These are phyloP conservation scores for Lactarius sanguifluus DNA, from an alignment of 768 basidiomycete species.

Conservation along the genomic window DNA sequence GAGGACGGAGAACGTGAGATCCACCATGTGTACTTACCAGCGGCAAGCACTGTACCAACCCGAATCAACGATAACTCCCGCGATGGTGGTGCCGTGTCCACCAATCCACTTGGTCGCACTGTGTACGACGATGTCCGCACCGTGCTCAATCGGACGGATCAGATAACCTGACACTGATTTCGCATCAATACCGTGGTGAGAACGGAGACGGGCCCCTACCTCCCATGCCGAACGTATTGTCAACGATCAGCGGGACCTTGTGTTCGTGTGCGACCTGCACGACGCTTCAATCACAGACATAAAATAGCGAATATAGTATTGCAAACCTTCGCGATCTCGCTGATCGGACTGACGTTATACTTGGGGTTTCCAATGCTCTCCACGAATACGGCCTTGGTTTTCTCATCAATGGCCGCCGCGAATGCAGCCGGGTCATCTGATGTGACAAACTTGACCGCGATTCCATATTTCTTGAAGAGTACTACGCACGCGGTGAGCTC, in stretches of 20 bases:
- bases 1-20: not conserved
- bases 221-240: slow-evolving; percentile 78
- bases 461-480: slow-evolving; percentile 68
- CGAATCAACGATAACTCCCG: slow-evolving; percentile 70
- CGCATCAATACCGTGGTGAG: not conserved
- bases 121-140: slow-evolving; percentile 79
- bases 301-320: no score
- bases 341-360: slow-evolving; percentile 61
- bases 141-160: slow-evolving; percentile 65
- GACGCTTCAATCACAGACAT: not conserved
- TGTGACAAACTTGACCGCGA: slow-evolving; percentile 62
- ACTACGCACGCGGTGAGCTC: slow-evolving; percentile 39
- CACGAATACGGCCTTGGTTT: slow-evolving; percentile 73
- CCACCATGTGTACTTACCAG: not conserved
- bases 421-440: slow-evolving; percentile 57
- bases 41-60: slow-evolving; percentile 41
- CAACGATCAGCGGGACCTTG: slow-evolving; percentile 75
- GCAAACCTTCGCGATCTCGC: slow-evolving; percentile 63
- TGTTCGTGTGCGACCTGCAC: slow-evolving; percentile 65
- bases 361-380: slow-evolving; percentile 83
- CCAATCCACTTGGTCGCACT: slow-evolving; percentile 87
- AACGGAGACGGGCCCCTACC: slow-evolving; percentile 35
- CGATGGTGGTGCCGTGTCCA: slow-evolving; percentile 78
- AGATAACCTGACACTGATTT: slow-evolving; percentile 47
- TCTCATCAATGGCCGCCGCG: slow-evolving; percentile 67